Evolutionary conservation across 257 asterid species (phyloP), one percentile per base, ranked within the genome.

Genomic region (Scutellaria barbata): DNA sequence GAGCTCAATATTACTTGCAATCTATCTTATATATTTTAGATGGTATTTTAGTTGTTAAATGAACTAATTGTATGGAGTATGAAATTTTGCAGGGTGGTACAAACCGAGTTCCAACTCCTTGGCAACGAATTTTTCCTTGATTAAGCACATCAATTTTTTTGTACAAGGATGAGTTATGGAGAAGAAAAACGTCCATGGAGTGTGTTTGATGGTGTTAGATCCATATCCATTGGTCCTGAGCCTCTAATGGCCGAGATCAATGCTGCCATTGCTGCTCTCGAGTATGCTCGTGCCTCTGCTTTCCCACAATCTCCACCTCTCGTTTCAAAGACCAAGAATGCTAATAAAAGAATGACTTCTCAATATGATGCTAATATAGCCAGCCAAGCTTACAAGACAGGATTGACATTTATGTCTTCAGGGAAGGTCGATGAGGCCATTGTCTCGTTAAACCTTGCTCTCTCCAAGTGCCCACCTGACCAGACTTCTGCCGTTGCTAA

Each of bases 401-500:
- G 89, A 17, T 55, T 81, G 79, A 83, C 88, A 58, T 84, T 86
- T 43, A 77, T 86, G 89, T 84, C 85, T 54, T 81, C 85, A 4
- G 89, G 88, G 60, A 85, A 85, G 64, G 76, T 68, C 7, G 85
- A 82, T 3, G 83, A 81, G 54, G 90, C 87, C 46, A 73, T 84
- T 11, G 40, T 77, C 69, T 82, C 87, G 5, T 63, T 82, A 39
- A 82, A 84, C 71, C 11, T 73, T 51, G 90, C 90, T 40, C 87
- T 86, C 54, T 79, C 95, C 72, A 81, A 77, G 18, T 86, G 92
- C 81, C 88, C 90, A 0, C 90, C 85, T 10, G 81, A 82, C n/a
- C 74, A 71, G 81, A 81, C 84, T 13, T 77, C 79, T 69, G 91
- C 89, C 33, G 62, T 88, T 75, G 75, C 82, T 65, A 88, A 84